Conservation (phyloP, 495 filamentous ascomycete genomes). For the Hypoxylon trugodes region DNA sequence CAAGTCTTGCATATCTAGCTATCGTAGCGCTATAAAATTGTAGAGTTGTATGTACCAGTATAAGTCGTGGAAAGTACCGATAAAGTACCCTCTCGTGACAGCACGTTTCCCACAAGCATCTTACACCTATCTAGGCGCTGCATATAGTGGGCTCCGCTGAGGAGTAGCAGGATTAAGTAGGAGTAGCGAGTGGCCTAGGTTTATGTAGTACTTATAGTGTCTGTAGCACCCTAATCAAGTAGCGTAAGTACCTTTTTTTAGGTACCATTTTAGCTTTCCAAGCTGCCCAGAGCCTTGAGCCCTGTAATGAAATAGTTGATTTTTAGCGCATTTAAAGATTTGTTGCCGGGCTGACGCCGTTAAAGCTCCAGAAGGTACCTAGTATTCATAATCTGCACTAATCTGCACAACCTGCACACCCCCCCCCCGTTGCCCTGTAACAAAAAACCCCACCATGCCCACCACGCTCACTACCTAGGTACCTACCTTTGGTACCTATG, state of each 20-base stretch:
- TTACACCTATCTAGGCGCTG: too few species aligned
- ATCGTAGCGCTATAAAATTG: background rate
- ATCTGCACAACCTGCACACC: too few species aligned
- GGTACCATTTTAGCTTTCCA: too few species aligned
- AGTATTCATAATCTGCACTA: too few species aligned
- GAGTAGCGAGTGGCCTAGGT: too few species aligned
- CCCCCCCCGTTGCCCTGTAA: conserved; percentile 21
- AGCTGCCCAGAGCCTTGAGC: conserved; percentile 29
- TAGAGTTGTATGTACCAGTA: background rate
- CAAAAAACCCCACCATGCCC: conserved; percentile 13
- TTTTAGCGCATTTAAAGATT: conserved; percentile 31
- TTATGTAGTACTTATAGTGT: too few species aligned
- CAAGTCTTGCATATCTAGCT: too few species aligned
- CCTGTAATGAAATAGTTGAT: conserved; percentile 25
- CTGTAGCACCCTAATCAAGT: too few species aligned
- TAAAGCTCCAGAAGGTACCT: background rate
- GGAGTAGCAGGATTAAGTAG: too few species aligned
- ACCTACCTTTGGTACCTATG: too few species aligned
- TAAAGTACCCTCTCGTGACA: conserved; percentile 16
- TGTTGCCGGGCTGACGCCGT: conserved; percentile 31
- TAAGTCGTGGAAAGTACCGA: conserved; percentile 20
- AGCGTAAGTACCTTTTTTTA: conserved; percentile 28
- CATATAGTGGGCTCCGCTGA: too few species aligned
- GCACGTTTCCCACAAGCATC: too few species aligned
- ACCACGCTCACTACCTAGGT: conserved; percentile 22